Conservation (phyloP, 306 rosid species). For the Rubus idaeus region DNA sequence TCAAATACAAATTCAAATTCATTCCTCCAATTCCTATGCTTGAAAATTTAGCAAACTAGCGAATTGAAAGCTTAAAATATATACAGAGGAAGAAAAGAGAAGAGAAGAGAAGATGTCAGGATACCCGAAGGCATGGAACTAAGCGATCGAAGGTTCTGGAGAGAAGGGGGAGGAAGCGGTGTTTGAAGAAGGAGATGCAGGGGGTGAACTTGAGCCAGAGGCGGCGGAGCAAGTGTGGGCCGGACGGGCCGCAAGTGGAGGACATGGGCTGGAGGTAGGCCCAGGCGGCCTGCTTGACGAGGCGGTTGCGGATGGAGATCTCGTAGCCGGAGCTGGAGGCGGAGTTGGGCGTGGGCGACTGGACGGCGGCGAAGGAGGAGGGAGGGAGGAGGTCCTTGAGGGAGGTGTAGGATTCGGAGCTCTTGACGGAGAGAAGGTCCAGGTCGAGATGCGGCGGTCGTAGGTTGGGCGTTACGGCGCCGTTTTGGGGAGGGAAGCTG, state of each 20-base stretch:
- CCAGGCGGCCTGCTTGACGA: constrained; percentile 95
- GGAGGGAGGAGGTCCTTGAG: constrained; percentile 63
- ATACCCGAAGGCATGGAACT: too few species aligned
- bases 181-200: constrained; percentile 29
- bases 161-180: constrained; percentile 22
- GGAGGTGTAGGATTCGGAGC: constrained; percentile 51
- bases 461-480: not conserved
- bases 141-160: constrained; percentile 25
- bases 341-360: constrained; percentile 27
- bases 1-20: constrained; percentile 1
- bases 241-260: constrained; percentile 41
- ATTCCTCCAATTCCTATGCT: not conserved
- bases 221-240: constrained; percentile 39
- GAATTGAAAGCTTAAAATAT: not conserved
- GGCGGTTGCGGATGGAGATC: constrained; percentile 65
- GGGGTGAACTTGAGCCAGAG: constrained; percentile 34
- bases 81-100: too few species aligned
- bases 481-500: constrained; percentile 32
- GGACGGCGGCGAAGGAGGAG: constrained; percentile 16
- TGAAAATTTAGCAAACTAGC: too few species aligned
- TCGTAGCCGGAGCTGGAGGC: constrained; percentile 40
- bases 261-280: constrained; percentile 92
- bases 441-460: constrained; percentile 21
- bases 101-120: not conserved
- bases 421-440: constrained; percentile 27